Conservation (phyloP, 2,329 filamentous ascomycete genomes). For the Xylaria sp. region DNA sequence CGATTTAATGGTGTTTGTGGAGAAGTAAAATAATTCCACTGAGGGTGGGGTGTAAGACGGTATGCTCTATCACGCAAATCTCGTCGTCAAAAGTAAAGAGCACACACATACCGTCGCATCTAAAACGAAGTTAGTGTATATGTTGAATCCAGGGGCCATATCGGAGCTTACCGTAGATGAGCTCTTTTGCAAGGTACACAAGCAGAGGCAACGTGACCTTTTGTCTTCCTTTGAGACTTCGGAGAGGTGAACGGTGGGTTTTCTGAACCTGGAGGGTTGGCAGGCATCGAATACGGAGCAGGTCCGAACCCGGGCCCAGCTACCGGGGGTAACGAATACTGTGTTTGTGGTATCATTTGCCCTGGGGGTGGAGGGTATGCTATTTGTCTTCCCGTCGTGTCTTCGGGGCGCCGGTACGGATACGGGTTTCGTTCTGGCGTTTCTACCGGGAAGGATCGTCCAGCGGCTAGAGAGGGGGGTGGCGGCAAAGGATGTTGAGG, state of each 20-base stretch:
- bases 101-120: constrained; percentile 72
- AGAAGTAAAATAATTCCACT: neutral
- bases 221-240: constrained; percentile 74
- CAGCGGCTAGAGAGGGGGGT: constrained; percentile 42
- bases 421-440: constrained; percentile 55
- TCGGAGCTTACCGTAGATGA: constrained; percentile 72
- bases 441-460: constrained; percentile 55
- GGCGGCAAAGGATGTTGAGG: constrained; percentile 47
- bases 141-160: constrained; percentile 28
- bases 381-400: constrained; percentile 49
- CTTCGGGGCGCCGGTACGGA: constrained; percentile 55
- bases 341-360: constrained; percentile 51
- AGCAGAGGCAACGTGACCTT: constrained; percentile 85
- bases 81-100: constrained; percentile 21
- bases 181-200: constrained; percentile 89
- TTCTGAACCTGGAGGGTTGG: constrained; percentile 56
- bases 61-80: neutral
- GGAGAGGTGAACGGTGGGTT: constrained; percentile 63
- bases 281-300: constrained; percentile 46
- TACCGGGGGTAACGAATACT: constrained; percentile 52
- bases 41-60: constrained; percentile 4
- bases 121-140: constrained; percentile 53
- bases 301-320: constrained; percentile 48
- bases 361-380: constrained; percentile 51
- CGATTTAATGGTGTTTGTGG: constrained; percentile 3